Conservation (phyloP, 2,329 filamentous ascomycete genomes). For the Cytospora piceicola region DNA sequence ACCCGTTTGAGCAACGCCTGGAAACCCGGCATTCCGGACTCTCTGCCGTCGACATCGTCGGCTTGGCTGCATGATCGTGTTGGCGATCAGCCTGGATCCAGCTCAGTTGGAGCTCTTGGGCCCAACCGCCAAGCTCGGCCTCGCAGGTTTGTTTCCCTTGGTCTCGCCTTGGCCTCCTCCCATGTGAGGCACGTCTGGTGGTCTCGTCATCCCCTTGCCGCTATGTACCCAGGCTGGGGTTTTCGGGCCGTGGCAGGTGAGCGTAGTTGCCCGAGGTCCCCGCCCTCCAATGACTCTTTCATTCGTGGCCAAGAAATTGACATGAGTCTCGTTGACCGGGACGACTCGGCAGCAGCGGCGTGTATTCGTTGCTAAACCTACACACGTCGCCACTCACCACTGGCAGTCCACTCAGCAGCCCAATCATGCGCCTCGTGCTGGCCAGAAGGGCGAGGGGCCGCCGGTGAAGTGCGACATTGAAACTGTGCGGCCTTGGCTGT, state of each 20-base stretch:
- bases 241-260: background rate
- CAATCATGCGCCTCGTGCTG: background rate
- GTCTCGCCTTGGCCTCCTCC: constrained; percentile 1
- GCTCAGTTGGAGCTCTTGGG: constrained; percentile 7
- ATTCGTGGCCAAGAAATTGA: background rate
- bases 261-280: background rate
- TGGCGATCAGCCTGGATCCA: constrained; percentile 5
- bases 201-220: background rate
- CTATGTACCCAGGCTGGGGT: no score
- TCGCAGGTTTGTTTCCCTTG: constrained; percentile 12
- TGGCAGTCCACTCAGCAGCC: background rate
- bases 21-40: constrained; percentile 4
- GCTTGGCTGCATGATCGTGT: constrained; percentile 17
- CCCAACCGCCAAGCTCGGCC: constrained; percentile 20
- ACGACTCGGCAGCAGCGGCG: no score
- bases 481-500: background rate
- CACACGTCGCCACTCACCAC: background rate
- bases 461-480: background rate
- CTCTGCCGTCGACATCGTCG: constrained; percentile 12
- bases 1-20: constrained; percentile 18
- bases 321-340: background rate
- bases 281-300: background rate
- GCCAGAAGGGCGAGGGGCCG: no score
- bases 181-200: background rate
- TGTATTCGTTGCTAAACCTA: background rate